Evolutionary conservation across 1,284 basidiomycete species (phyloP).

Genomic region (Leccinum fuscescens): DNA sequence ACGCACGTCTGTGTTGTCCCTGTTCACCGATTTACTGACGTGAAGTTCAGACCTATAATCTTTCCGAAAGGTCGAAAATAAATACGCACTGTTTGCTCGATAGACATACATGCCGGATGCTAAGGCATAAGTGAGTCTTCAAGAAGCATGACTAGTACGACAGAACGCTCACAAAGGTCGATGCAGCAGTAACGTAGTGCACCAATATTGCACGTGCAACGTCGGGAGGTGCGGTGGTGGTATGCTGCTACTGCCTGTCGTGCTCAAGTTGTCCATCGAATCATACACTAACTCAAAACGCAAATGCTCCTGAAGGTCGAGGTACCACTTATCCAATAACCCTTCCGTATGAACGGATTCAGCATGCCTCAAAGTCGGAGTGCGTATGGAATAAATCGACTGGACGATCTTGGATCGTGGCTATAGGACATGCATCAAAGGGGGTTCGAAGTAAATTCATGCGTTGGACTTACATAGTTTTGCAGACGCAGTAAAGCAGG

Average conservation of each 20-base stretch:
- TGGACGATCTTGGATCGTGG: slow-evolving; percentile 70
- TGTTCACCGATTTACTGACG: slow-evolving; percentile 32
- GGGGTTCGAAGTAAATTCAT: background rate
- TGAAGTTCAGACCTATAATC: slow-evolving; percentile 17
- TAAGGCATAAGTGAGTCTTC: slow-evolving; percentile 7
- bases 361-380: slow-evolving; percentile 51
- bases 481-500: slow-evolving; percentile 76
- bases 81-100: slow-evolving; percentile 31
- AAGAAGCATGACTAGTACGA: background rate
- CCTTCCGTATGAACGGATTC: slow-evolving; percentile 64
- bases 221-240: slow-evolving; percentile 63
- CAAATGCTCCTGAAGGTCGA: slow-evolving; percentile 70
- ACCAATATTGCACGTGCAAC: slow-evolving; percentile 87
- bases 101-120: slow-evolving; percentile 28
- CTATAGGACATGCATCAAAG: slow-evolving; percentile 35
- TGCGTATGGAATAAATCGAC: slow-evolving; percentile 70
- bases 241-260: slow-evolving; percentile 33
- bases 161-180: slow-evolving; percentile 69
- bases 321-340: slow-evolving; percentile 74
- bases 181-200: slow-evolving; percentile 73
- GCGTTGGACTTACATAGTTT: slow-evolving; percentile 55
- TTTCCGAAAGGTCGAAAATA: slow-evolving; percentile 3
- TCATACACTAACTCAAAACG: slow-evolving; percentile 54
- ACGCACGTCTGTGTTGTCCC: slow-evolving; percentile 51
- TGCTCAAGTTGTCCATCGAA: slow-evolving; percentile 22